Evolutionary conservation across 352 stramenopile species (phyloP).

Genomic region (Globisporangium barbulae): DNA sequence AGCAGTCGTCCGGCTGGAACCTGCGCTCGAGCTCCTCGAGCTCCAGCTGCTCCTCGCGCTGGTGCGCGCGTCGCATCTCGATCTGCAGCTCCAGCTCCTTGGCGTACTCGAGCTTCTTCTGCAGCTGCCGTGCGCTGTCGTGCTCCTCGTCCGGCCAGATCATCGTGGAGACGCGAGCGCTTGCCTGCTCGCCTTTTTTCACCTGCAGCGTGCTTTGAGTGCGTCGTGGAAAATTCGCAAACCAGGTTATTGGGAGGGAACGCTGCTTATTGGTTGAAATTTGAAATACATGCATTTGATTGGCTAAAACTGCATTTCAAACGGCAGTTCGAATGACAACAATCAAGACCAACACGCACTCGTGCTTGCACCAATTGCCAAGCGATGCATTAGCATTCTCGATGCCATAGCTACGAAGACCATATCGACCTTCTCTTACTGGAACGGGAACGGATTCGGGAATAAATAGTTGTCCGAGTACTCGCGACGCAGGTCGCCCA

Average conservation of each 20-base stretch:
- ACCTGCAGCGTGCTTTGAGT: neutral
- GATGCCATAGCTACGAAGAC: too few relatives aligned
- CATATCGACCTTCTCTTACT: neutral
- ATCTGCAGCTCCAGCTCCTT: conserved; percentile 73
- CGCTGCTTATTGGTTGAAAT: conserved; percentile 29
- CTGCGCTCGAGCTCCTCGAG: conserved; percentile 54
- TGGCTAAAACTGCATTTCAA: conserved; percentile 5
- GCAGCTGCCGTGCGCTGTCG: conserved; percentile 32
- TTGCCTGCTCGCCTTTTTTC: neutral
- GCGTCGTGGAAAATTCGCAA: conserved; percentile 9
- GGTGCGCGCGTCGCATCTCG: conserved; percentile 39
- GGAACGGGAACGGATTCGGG: conserved; percentile 22
- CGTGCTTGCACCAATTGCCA: too few relatives aligned
- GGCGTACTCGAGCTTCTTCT: conserved; percentile 64
- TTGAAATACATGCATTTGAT: neutral
- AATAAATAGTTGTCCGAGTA: conserved; percentile 72
- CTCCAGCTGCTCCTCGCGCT: conserved; percentile 52
- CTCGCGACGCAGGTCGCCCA: conserved; percentile 54
- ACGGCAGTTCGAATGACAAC: neutral
- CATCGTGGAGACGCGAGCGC: conserved; percentile 14
- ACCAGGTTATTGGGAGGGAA: conserved; percentile 34
- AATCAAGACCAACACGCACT: too few relatives aligned
- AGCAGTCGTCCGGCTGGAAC: conserved; percentile 43
- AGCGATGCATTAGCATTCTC: too few relatives aligned
- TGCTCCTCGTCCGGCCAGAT: conserved; percentile 58